phyloP scores from a whole-genome alignment of 352 stramenopile species.

The Globisporangium emineosum region DNA sequence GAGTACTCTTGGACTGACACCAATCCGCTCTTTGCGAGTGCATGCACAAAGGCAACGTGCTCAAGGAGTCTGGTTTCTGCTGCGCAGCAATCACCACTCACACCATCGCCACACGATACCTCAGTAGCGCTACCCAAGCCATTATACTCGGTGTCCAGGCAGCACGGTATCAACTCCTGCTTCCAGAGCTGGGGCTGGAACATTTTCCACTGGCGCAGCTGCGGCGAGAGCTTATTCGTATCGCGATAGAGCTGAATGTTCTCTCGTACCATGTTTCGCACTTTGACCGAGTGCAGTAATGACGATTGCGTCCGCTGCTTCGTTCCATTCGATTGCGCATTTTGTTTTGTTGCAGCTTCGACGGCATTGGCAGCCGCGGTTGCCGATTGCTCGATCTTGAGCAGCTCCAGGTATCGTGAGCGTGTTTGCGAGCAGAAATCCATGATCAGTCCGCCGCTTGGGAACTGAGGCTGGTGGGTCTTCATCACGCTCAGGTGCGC shows the following conservation, averaged over 20 bases:
- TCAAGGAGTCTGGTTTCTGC: conserved; percentile 6
- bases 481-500: conserved; percentile 38
- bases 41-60: conserved; percentile 26
- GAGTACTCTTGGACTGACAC: conserved; percentile 26
- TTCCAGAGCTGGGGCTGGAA: conserved; percentile 35
- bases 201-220: conserved; percentile 35
- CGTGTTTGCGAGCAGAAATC: conserved; percentile 36
- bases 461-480: conserved; percentile 26
- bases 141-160: conserved; percentile 24
- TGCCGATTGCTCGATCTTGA: conserved; percentile 18
- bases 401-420: conserved; percentile 20
- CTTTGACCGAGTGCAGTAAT: conserved; percentile 11
- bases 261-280: conserved; percentile 23
- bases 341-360: background rate
- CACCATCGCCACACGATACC: background rate
- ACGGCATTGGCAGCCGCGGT: background rate
- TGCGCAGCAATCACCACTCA: background rate
- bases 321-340: background rate
- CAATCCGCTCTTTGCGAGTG: conserved; percentile 23
- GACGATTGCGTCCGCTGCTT: background rate
- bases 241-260: conserved; percentile 21
- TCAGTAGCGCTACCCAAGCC: too few species aligned
- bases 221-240: conserved; percentile 17
- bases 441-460: conserved; percentile 25
- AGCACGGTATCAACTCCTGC: conserved; percentile 33